These are phyloP conservation scores for Fusarium nisikadoi DNA, from an alignment of 2,329 filamentous ascomycete genomes.

Conservation along the genomic window DNA sequence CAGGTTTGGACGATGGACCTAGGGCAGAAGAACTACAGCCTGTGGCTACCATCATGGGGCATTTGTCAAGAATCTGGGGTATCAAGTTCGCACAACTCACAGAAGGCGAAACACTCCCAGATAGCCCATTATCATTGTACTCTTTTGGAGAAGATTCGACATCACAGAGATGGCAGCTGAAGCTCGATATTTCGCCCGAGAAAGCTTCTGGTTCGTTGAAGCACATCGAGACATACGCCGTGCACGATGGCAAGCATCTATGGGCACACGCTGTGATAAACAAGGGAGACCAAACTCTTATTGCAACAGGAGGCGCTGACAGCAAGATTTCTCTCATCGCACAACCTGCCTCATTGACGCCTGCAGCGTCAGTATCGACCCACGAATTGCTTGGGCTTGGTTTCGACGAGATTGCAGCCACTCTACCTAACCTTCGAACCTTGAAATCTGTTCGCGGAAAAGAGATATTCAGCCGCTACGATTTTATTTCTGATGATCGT, in stretches of 20 bases:
- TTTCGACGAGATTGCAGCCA: constrained; percentile 48
- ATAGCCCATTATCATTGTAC: constrained; percentile 62
- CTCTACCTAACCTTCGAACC: constrained; percentile 13
- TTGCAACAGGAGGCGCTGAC: constrained; percentile 88
- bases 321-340: constrained; percentile 68
- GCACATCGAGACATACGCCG: constrained; percentile 66
- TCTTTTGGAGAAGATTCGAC: constrained; percentile 90
- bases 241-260: constrained; percentile 89
- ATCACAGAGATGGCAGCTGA: constrained; percentile 75
- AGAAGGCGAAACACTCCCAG: constrained; percentile 24
- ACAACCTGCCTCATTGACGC: neutral
- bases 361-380: neutral
- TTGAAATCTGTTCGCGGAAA: constrained; percentile 46
- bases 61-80: constrained; percentile 89
- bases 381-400: constrained; percentile 42
- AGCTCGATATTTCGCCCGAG: constrained; percentile 43
- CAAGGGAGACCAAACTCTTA: constrained; percentile 48
- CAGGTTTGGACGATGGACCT: constrained; percentile 37
- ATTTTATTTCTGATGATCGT: constrained; percentile 64
- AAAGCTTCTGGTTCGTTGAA: constrained; percentile 51
- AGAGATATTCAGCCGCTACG: constrained; percentile 69
- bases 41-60: constrained; percentile 82
- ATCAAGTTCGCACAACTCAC: constrained; percentile 70
- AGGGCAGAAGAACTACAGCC: constrained; percentile 47
- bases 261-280: constrained; percentile 74